Evolutionary conservation across 2,329 filamentous ascomycete genomes (phyloP).

Genomic region (Cordyceps javanica): DNA sequence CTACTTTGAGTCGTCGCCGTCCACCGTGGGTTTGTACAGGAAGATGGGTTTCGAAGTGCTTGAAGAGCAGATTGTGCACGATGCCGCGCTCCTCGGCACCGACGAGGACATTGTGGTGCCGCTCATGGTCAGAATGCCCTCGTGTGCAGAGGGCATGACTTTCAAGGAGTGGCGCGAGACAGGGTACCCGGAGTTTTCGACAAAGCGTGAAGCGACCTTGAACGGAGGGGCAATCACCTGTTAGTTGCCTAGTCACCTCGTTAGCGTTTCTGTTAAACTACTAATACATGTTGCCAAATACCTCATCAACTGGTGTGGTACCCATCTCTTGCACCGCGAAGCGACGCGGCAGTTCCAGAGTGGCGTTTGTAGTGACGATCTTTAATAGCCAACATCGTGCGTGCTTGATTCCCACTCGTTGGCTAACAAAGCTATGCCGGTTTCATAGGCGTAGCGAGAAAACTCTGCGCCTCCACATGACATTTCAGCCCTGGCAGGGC

Average conservation of each 20-base stretch:
- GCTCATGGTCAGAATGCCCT: constrained; percentile 37
- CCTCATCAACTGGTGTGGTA: no score
- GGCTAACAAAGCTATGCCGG: not conserved
- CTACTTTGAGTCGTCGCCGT: constrained; percentile 41
- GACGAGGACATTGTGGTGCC: constrained; percentile 32
- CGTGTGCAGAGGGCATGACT: constrained; percentile 24
- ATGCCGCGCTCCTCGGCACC: constrained; percentile 27
- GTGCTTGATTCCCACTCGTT: not conserved
- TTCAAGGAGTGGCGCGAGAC: constrained; percentile 29
- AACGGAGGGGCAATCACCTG: not conserved
- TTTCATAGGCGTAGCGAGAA: not conserved
- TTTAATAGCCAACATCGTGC: not conserved
- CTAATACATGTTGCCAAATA: no score
- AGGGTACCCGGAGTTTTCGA: constrained; percentile 17
- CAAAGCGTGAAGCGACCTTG: not conserved
- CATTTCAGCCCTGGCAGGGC: not conserved
- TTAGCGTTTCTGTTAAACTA: not conserved
- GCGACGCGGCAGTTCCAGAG: no score
- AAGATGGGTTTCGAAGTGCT: constrained; percentile 39
- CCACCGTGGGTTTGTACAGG: constrained; percentile 36
- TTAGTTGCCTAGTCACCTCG: not conserved
- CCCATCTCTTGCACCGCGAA: no score
- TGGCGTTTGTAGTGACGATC: not conserved
- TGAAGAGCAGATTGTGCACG: constrained; percentile 33
- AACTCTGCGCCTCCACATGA: not conserved